Evolutionary conservation across 129 eudicot genomes (phyloP), one percentile per base, ranked within the genome.

Genomic region (Tagetes erecta): DNA sequence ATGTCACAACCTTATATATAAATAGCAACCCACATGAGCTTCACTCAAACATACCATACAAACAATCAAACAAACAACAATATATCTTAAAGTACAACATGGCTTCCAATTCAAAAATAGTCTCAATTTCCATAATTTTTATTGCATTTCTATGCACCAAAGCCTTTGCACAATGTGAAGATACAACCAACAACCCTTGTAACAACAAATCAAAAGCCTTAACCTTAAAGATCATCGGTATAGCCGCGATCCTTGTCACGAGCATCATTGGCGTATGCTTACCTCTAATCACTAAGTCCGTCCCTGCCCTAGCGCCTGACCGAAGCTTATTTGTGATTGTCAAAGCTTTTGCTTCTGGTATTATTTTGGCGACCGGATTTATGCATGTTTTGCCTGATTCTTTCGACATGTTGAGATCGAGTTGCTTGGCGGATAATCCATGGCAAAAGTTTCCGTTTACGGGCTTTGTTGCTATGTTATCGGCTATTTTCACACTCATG

Each of bases 81-180:
- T 6, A 14, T 6, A 52, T 49, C 33, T 55, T 71, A 5, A 71
- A 55, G 12, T 12, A 72, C 1, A 55, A 0, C 55, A 72, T 72
- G 76, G 55, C 44, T 42, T 56, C 42, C 76, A 56, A 30, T 39
- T 31, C 42, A 31, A 72, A 55, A 27, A 6, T 72, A 33, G 6
- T 56, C 40, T 41, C 67, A 40, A 11, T 57, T 57, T 40, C 40
- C 53, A 20, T 72, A 30, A 56, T 56, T 7, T 20, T 30, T 12
- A 56, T 55, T 1, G 8, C 39, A 33, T 56, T 56, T 56, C 13
- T 72, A 56, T 56, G 67, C 76, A 72, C 76, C 55, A 72, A 72
- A 56, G 67, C 56, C 67, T 72, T 72, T 65, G 45, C 67, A 72
- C 76, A 72, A 72, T 72, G 76, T 57, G 76, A 72, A 56, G 76